Base-by-base conservation (phyloP, 2,329 filamentous ascomycete genomes). In the Venturia oleaginea region DNA sequence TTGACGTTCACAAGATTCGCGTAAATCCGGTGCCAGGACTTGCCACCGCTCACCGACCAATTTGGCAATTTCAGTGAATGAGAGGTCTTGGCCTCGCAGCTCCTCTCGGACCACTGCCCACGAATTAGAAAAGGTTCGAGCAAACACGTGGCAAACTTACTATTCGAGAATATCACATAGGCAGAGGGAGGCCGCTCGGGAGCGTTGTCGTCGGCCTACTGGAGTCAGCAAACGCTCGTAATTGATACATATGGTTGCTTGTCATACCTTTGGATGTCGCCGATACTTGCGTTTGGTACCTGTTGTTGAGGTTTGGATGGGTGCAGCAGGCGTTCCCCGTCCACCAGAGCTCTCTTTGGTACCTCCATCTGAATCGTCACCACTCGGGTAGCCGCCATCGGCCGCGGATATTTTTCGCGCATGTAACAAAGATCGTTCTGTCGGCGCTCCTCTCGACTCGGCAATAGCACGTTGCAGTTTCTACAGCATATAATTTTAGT, bases 161-260 rank as follows among this genome's bases (percentile, higher is more conserved):
- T 90, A 70, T 93, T 93, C 0, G 90, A 92, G 71, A 94, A 94
- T 19, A 93, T 83, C 15, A 93, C 90, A 76, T 93, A 93, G 61
- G 90, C 90, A 4, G 90, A 93, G 0, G 89, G 88, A 1, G 90
- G 89, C 30, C 90, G 81, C 71, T 92, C 89, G 1, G 90, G 90
- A 0, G 90, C 90, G 76, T 90, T 86, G 65, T 91, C 87, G 69
- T 94, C 90, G 3, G 61, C 22, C 24, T 32, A 22, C 19, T 34
- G 38, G 54, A 34, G n/a, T 61, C 37, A 64, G 32, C 46, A 6
- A 24, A 30, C n/a, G 55, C 24, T 13, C 11, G 15, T 37, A 22
- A 15, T 34, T 3, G 32, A 22, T 57, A 19, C 4, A n/a, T n/a
- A 6, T 19, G 24, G 38, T 64, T 46, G 34, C 62, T 65, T 22